A percentile compares a stretch with the other conserved stretches of the same genome.
phyloP scores from a whole-genome alignment of 768 basidiomycete genomes.

The Mycena chlorophos region DNA sequence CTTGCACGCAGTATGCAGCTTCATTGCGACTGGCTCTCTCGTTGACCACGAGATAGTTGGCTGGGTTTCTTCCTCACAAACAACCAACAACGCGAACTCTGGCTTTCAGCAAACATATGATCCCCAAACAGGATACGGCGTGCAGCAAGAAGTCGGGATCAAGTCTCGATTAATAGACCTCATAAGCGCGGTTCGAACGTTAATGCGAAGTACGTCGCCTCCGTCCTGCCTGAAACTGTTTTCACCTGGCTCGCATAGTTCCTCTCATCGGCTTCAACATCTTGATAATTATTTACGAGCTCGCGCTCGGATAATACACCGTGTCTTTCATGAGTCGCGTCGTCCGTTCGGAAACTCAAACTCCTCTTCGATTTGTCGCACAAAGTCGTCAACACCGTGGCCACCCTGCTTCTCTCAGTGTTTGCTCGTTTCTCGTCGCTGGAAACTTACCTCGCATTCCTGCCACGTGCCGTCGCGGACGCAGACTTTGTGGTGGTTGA shows the following conservation, averaged over 20 bases:
- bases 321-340: slow-evolving; percentile 20
- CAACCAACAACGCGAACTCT: slow-evolving; percentile 54
- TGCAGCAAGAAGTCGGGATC: slow-evolving; percentile 59
- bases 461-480: slow-evolving; percentile 80
- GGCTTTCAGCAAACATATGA: slow-evolving; percentile 70
- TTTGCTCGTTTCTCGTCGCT: not conserved
- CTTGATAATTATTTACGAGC: slow-evolving; percentile 82
- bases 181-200: slow-evolving; percentile 91
- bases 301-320: slow-evolving; percentile 49
- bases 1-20: slow-evolving; percentile 77
- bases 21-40: slow-evolving; percentile 4
- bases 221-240: not conserved
- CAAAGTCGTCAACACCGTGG: slow-evolving; percentile 73
- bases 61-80: slow-evolving; percentile 76
- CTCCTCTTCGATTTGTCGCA: slow-evolving; percentile 72
- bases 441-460: slow-evolving; percentile 62
- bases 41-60: slow-evolving; percentile 62
- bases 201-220: slow-evolving; percentile 87
- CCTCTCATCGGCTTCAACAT: slow-evolving; percentile 89
- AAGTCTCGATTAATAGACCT: slow-evolving; percentile 89
- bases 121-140: slow-evolving; percentile 55
- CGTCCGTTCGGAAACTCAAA: slow-evolving; percentile 61
- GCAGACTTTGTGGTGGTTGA: slow-evolving; percentile 67
- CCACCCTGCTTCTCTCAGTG: slow-evolving; percentile 54
- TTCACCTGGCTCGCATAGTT: slow-evolving; percentile 51